These are phyloP conservation scores for Penicillium paxilli DNA, from an alignment of 495 filamentous ascomycete species.

Conservation along the genomic window DNA sequence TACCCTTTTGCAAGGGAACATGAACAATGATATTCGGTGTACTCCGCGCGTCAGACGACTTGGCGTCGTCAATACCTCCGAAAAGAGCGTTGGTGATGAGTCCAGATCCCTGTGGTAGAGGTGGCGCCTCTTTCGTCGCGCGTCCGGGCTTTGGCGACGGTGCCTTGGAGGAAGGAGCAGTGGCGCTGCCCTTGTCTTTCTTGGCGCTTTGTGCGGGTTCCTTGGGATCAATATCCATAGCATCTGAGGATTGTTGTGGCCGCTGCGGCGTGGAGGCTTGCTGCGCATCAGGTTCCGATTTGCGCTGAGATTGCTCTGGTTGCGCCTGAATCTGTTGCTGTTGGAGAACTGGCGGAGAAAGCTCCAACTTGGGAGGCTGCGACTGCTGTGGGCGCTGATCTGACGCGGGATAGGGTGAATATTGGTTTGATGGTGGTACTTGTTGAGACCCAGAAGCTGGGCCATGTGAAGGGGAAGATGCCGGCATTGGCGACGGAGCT, in stretches of 20 bases:
- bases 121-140: slow-evolving; percentile 52
- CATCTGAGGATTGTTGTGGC: slow-evolving; percentile 17
- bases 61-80: slow-evolving; percentile 42
- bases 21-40: slow-evolving; percentile 83
- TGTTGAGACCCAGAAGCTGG: slow-evolving; percentile 22
- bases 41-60: slow-evolving; percentile 43
- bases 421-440: slow-evolving; percentile 22
- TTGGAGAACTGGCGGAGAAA: slow-evolving; percentile 18
- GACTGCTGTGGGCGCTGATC: slow-evolving; percentile 21
- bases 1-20: slow-evolving; percentile 73
- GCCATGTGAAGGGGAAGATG: slow-evolving; percentile 27
- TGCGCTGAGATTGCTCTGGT: slow-evolving; percentile 9
- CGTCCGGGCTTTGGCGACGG: slow-evolving; percentile 59
- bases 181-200: slow-evolving; percentile 42
- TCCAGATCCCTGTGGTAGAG: slow-evolving; percentile 66
- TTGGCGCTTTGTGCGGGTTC: slow-evolving; percentile 27
- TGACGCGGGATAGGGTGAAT: slow-evolving; percentile 31
- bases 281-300: slow-evolving; percentile 10
- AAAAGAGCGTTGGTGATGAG: slow-evolving; percentile 64
- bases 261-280: slow-evolving; percentile 22
- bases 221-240: slow-evolving; percentile 42
- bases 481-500: slow-evolving; percentile 27
- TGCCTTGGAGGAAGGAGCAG: slow-evolving; percentile 55
- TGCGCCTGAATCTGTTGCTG: slow-evolving; percentile 1
- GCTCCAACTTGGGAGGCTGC: slow-evolving; percentile 23